Evolutionary conservation across 1,284 basidiomycete species (phyloP).

Genomic region (Mrakiaceae sp.): DNA sequence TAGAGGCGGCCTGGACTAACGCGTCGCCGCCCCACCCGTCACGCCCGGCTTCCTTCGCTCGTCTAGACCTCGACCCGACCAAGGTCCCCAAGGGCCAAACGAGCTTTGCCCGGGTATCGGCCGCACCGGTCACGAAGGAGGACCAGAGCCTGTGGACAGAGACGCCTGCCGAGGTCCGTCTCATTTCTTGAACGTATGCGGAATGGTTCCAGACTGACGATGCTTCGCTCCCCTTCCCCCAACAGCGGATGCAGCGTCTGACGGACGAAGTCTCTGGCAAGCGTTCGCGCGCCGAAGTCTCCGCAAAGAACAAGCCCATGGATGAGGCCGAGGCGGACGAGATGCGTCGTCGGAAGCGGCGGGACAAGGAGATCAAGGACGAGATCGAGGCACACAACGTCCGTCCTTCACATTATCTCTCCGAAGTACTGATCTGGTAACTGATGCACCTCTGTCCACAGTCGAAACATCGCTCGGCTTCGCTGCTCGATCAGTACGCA

Average conservation of each 20-base stretch:
- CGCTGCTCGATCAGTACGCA: constrained; percentile 14
- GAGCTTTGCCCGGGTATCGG: constrained; percentile 11
- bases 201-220: neutral
- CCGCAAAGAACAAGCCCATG: neutral
- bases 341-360: constrained; percentile 10
- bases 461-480: constrained; percentile 5
- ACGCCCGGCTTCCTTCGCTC: neutral
- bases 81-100: constrained; percentile 15
- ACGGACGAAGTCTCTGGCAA: constrained; percentile 16
- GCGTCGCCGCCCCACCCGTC: neutral
- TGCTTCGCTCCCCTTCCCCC: neutral
- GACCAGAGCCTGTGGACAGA: constrained; percentile 19
- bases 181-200: neutral
- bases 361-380: constrained; percentile 13
- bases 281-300: constrained; percentile 14
- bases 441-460: neutral
- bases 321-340: constrained; percentile 16
- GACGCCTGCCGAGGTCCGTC: constrained; percentile 16
- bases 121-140: constrained; percentile 16
- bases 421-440: neutral
- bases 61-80: constrained; percentile 12
- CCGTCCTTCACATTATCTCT: neutral
- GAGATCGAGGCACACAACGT: constrained; percentile 17
- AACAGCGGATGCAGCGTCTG: constrained; percentile 13
- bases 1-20: neutral